Percentiles rank a stretch among this genome's conserved stretches.
phyloP scores from a whole-genome alignment of 2,329 filamentous ascomycete genomes.

The Ceratocystis alfenasii region DNA sequence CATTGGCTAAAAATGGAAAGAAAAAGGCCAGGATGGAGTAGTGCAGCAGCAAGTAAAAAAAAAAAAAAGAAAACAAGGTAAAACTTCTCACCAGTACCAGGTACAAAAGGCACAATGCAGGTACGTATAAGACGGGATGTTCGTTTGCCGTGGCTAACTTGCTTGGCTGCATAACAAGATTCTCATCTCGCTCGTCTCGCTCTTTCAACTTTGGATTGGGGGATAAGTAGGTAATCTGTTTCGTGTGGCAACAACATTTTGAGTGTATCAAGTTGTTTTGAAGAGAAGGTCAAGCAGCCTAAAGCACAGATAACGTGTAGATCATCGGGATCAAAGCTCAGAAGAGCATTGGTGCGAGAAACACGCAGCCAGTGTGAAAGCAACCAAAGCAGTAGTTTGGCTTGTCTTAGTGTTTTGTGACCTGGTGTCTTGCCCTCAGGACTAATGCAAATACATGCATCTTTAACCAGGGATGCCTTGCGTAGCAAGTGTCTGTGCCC shows the following conservation, averaged over 20 bases:
- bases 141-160: background rate
- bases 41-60: background rate
- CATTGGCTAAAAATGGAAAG: conserved; percentile 8
- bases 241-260: background rate
- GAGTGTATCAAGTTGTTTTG: conserved; percentile 7
- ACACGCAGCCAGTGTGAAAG: background rate
- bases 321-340: conserved; percentile 9
- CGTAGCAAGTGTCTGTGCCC: conserved; percentile 5
- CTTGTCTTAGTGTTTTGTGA: background rate
- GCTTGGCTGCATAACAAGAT: background rate
- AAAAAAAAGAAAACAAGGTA: background rate
- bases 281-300: background rate
- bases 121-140: background rate
- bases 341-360: conserved; percentile 6
- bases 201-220: background rate
- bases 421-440: background rate
- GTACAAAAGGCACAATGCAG: background rate
- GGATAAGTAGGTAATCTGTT: background rate
- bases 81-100: background rate
- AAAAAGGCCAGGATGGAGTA: background rate
- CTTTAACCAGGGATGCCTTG: background rate
- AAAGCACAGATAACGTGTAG: conserved; percentile 4
- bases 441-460: conserved; percentile 5
- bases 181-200: background rate
- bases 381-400: background rate